Conservation (phyloP, 192 early-diverging fungal genomes). For the Phycomyces blakesleeanus region DNA sequence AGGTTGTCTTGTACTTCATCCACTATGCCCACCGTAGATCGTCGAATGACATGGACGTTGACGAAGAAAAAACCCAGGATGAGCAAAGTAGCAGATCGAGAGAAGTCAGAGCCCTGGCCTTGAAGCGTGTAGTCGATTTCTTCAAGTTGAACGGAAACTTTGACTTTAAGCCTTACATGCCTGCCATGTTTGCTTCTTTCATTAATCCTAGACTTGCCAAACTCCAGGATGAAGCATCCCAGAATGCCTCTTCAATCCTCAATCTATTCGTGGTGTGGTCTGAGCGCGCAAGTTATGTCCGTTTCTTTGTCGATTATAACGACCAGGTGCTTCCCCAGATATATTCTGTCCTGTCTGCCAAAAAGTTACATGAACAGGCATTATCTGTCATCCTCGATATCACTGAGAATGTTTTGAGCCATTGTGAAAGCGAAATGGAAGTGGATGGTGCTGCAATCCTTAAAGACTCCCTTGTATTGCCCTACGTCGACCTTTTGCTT, state of each 20-base stretch:
- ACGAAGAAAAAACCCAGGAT: conserved; percentile 18
- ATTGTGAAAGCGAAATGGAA: conserved; percentile 50
- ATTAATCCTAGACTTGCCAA: conserved; percentile 68
- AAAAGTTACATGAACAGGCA: conserved; percentile 74
- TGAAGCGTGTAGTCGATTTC: conserved; percentile 73
- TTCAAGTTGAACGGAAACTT: conserved; percentile 73
- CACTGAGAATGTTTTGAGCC: conserved; percentile 63
- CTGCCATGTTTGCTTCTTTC: conserved; percentile 67
- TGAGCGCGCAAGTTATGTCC: conserved; percentile 53
- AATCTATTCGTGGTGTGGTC: conserved; percentile 80
- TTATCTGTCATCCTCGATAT: conserved; percentile 68
- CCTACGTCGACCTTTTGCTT: conserved; percentile 54
- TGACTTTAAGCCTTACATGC: conserved; percentile 74
- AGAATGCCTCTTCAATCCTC: conserved; percentile 77
- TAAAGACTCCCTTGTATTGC: conserved; percentile 45
- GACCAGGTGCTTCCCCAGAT: conserved; percentile 62
- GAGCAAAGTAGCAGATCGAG: conserved; percentile 50
- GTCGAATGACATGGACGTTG: conserved; percentile 16
- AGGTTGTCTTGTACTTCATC: conserved; percentile 72
- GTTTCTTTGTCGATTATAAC: conserved; percentile 66
- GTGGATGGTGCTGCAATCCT: conserved; percentile 32
- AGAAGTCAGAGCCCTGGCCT: conserved; percentile 63
- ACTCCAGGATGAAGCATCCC: conserved; percentile 81
- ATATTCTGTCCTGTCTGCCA: conserved; percentile 70
- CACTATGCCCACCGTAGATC: conserved; percentile 43